Evolutionary conservation across 75 land plant species (phyloP).

Genomic region (Sequoia sempervirens): DNA sequence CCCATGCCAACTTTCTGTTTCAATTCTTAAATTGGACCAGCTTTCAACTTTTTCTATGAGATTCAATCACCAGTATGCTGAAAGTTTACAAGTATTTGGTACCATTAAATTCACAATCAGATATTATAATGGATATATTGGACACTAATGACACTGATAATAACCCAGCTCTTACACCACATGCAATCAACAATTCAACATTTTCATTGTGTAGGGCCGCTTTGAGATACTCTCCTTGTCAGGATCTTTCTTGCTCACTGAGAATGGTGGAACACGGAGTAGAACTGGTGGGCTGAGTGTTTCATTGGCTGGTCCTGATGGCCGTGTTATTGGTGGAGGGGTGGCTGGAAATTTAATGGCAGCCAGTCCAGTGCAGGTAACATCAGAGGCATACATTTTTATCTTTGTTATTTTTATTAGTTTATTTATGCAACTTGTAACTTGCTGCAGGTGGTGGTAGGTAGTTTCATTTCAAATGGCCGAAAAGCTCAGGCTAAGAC

Average conservation of each 20-base stretch:
- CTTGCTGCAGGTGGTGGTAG: constrained; percentile 54
- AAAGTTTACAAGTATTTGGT: background rate
- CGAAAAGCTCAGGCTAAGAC: constrained; percentile 45
- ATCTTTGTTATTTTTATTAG: constrained; percentile 2
- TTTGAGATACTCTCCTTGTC: constrained; percentile 83
- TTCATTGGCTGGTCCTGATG: constrained; percentile 74
- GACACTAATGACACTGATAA: too few species aligned
- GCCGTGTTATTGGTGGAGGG: constrained; percentile 80
- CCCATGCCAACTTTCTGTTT: background rate
- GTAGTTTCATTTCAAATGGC: constrained; percentile 47
- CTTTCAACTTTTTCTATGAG: background rate
- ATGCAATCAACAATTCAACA: background rate
- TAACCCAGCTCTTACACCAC: background rate
- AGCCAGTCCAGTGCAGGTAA: constrained; percentile 82
- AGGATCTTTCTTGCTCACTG: constrained; percentile 70
- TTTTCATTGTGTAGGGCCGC: constrained; percentile 54
- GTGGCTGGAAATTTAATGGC: constrained; percentile 76
- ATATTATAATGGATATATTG: background rate
- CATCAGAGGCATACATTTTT: background rate
- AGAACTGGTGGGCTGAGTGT: constrained; percentile 85
- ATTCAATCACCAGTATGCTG: background rate
- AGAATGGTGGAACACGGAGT: constrained; percentile 61
- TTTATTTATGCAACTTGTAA: background rate
- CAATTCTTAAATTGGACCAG: background rate
- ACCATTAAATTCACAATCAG: background rate